phyloP scores from a whole-genome alignment of 768 basidiomycete genomes.

The Mrakia blollopis region DNA sequence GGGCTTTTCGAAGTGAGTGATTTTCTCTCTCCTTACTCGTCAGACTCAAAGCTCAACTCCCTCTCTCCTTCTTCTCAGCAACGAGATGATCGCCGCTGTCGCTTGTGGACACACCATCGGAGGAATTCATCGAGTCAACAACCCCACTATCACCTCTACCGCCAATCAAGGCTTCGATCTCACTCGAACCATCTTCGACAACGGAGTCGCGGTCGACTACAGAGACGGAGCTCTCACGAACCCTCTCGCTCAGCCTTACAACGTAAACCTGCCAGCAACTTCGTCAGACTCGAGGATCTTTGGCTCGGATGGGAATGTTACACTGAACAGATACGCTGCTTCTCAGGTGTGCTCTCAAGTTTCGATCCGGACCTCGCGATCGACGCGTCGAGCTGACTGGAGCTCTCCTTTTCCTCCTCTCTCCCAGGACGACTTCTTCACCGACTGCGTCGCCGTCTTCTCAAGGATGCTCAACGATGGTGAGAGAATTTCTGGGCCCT shows the following conservation, averaged over 20 bases:
- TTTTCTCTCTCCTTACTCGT: background rate
- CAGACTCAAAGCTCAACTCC: background rate
- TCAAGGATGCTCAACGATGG: constrained; percentile 11
- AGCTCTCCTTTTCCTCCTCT: background rate
- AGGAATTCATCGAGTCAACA: constrained; percentile 25
- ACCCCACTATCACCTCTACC: constrained; percentile 4
- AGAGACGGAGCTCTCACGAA: constrained; percentile 7
- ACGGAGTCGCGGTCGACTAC: constrained; percentile 20
- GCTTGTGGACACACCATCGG: constrained; percentile 30
- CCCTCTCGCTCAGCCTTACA: constrained; percentile 18
- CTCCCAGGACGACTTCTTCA: constrained; percentile 19
- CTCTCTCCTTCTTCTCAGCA: background rate
- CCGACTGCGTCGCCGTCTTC: constrained; percentile 15
- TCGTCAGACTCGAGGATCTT: constrained; percentile 23
- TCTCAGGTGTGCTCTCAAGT: background rate
- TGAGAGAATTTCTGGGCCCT: background rate
- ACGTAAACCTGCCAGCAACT: background rate
- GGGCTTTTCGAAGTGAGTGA: constrained; percentile 16
- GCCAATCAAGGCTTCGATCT: constrained; percentile 1
- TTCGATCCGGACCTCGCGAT: background rate
- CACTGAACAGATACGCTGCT: constrained; percentile 16
- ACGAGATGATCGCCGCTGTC: constrained; percentile 23
- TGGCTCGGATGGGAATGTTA: constrained; percentile 16
- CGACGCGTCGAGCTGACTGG: background rate
- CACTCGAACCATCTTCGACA: constrained; percentile 21